Evolutionary conservation across 2,329 filamentous ascomycete species (phyloP), one percentile per base, ranked within the genome.

Genomic region (Myriosclerotinia duriaeana): DNA sequence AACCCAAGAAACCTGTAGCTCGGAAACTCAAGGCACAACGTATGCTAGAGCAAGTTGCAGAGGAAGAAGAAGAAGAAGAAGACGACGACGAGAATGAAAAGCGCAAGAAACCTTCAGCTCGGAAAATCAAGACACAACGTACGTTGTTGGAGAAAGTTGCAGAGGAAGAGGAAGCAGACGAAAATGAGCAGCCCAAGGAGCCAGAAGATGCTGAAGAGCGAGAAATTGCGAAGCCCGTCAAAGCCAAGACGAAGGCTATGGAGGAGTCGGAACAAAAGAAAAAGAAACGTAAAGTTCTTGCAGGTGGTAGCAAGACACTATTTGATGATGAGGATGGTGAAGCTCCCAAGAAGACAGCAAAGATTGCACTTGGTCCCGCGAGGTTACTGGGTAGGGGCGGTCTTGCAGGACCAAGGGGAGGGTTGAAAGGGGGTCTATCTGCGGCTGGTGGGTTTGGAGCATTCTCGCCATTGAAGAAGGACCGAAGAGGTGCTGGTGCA

Each of bases 391-490:
- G 73, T 5, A 77, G 73, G 69, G 72, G 75, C 64, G 73, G 72
- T 36, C 69, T 74, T 50, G 68, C 67, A 50, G 72, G 72, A 42
- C 69, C 73, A 14, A 74, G 71, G 53, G 68, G 69, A 34, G 68
- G 66, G 17, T 36, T 73, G 42, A 71, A 67, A 42, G 69, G 68
- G 46, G 71, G 71, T 42, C 55, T 77, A 11, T 73, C 69, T 30
- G 69, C 70, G 53, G 71, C 72, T 60, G 73, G 68, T 73, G 84
- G 78, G 0, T 85, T 89, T 69, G 80, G 82, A 15, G 79, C 78
- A 58, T 92, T 93, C 75, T 92, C 89, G 22, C 90, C 90, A 9
- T 78, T 93, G 67, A 93, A 93, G 79, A 84, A 85, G 74, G 87
- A 92, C 61, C 83, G 84, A 67, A 85, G 87, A 68, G 86, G 86